Conservation (phyloP, 2,329 filamentous ascomycete species). For the Beauveria medogensis region DNA sequence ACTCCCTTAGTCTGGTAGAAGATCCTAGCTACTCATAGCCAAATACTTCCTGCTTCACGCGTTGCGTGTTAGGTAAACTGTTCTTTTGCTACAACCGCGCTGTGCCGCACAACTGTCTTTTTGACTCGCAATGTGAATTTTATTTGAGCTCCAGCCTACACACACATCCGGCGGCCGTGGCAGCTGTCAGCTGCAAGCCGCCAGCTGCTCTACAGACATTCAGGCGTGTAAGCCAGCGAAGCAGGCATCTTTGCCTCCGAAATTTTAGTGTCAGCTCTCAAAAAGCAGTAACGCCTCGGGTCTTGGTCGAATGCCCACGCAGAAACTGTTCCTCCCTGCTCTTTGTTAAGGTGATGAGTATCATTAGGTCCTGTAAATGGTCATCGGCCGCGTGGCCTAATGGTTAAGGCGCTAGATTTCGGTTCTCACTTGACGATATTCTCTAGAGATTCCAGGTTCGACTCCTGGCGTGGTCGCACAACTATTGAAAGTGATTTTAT, state of each 20-base stretch:
- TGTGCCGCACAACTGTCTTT: no score
- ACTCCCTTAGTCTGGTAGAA: no score
- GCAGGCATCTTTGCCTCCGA: neutral
- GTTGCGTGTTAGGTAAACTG: no score
- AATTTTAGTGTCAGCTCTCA: neutral
- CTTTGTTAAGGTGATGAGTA: neutral
- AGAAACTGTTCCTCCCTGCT: neutral
- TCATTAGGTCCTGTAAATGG: conserved; percentile 1
- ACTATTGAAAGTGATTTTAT: neutral
- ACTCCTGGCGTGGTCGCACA: conserved; percentile 33
- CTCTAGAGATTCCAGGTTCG: conserved; percentile 38
- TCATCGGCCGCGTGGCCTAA: conserved; percentile 33
- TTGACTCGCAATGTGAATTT: no score
- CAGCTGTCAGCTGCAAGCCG: neutral
- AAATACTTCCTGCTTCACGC: no score
- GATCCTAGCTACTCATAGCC: no score
- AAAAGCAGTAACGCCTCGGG: no score
- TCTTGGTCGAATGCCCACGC: no score
- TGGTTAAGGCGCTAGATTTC: conserved; percentile 38
- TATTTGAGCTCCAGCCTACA: no score
- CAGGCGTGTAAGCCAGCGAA: neutral
- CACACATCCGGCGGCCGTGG: no score
- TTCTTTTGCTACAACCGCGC: no score
- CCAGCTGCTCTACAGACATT: neutral
- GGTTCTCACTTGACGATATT: conserved; percentile 17